Conservation (phyloP, 257 asterid genomes). For the Ilex asprella region DNA sequence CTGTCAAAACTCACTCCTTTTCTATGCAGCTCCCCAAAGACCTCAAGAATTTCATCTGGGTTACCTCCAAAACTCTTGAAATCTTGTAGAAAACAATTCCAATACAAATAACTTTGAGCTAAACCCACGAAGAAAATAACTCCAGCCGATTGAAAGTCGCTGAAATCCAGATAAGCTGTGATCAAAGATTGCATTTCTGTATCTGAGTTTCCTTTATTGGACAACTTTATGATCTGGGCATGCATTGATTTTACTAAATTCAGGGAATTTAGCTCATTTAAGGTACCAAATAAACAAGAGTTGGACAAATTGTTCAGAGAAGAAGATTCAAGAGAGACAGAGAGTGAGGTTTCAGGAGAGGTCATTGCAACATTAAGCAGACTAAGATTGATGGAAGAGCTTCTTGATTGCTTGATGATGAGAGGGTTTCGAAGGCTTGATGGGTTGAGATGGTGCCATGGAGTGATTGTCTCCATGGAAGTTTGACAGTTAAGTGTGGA, state of each 20-base stretch:
- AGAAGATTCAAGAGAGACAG: constrained; percentile 20
- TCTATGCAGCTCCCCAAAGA: constrained; percentile 28
- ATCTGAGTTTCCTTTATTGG: constrained; percentile 19
- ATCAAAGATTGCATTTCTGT: constrained; percentile 40
- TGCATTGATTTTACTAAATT: constrained; percentile 39
- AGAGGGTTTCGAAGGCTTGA: constrained; percentile 11
- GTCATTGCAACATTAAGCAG: constrained; percentile 26
- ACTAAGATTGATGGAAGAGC: constrained; percentile 18
- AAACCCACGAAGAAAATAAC: constrained; percentile 41
- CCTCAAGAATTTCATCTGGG: constrained; percentile 48
- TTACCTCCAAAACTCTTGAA: constrained; percentile 36
- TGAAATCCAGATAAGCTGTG: constrained; percentile 32
- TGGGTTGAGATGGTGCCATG: constrained; percentile 24
- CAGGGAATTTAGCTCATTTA: constrained; percentile 20
- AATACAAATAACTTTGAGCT: constrained; percentile 30
- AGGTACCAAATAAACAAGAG: constrained; percentile 13
- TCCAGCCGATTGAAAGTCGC: constrained; percentile 47
- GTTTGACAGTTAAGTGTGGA: background rate
- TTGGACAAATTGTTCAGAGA: constrained; percentile 9
- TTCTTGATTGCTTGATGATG: constrained; percentile 13
- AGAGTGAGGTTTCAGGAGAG: constrained; percentile 19
- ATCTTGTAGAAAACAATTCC: constrained; percentile 44
- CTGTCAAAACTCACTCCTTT: constrained; percentile 42
- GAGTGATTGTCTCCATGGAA: constrained; percentile 39
- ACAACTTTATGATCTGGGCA: constrained; percentile 50